These are phyloP conservation scores for Diaporthe eres DNA, from an alignment of 2,329 filamentous ascomycete genomes.

Conservation along the genomic window DNA sequence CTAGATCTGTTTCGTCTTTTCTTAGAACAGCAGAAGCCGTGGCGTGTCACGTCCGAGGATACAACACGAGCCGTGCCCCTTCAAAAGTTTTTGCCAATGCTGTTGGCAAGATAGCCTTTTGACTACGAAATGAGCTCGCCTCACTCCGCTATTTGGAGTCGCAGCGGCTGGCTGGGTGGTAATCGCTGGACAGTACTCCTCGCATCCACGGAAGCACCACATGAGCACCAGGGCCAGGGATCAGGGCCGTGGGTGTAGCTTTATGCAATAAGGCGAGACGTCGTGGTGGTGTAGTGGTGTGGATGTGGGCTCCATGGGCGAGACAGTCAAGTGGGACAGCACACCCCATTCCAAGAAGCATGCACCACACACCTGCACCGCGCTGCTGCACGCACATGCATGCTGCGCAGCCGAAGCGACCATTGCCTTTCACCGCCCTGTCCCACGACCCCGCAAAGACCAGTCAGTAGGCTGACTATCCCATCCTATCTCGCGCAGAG, in stretches of 20 bases:
- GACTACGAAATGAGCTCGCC: conserved; percentile 5
- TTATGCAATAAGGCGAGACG: conserved; percentile 27
- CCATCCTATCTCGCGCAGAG: not conserved
- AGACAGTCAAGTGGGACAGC: conserved; percentile 19
- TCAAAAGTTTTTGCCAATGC: not conserved
- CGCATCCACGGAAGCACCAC: not conserved
- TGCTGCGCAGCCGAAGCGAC: conserved; percentile 33
- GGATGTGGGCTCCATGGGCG: not conserved
- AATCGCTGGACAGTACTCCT: not conserved
- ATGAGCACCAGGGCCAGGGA: conserved; percentile 1
- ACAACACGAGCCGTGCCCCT: not conserved
- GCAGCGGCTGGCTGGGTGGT: conserved; percentile 15
- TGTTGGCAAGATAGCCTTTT: not conserved
- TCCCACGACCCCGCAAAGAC: conserved; percentile 26
- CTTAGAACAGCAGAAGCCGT: conserved; percentile 27
- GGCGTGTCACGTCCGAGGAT: conserved; percentile 20
- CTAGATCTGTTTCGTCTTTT: conserved; percentile 31
- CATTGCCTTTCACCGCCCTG: conserved; percentile 35
- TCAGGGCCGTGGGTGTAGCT: not conserved
- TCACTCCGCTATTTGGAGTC: not conserved
- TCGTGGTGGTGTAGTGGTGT: conserved; percentile 5
- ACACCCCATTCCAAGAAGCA: conserved; percentile 18
- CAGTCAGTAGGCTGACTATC: conserved; percentile 18
- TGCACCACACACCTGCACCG: conserved; percentile 34
- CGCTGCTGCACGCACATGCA: conserved; percentile 34